A percentile compares a stretch with the other conserved stretches of the same genome.
Conservation (phyloP, 495 filamentous ascomycete species). For the Xylaria longipes region DNA sequence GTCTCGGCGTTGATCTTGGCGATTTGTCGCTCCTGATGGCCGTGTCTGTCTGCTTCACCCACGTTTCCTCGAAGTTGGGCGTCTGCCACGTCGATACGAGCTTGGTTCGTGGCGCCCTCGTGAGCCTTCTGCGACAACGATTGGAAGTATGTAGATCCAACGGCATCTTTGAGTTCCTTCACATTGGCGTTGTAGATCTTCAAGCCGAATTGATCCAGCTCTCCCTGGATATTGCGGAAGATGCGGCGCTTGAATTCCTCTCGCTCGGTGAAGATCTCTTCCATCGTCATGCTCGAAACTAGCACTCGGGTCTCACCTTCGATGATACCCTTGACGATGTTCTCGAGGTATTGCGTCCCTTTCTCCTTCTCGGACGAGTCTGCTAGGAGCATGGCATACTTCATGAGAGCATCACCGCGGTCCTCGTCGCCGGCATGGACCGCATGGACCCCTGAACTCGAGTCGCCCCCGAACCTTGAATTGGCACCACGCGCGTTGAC, state of each 20-base stretch:
- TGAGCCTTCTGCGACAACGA: conserved; percentile 80
- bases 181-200: conserved; percentile 80
- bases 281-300: conserved; percentile 83
- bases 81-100: conserved; percentile 78
- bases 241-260: conserved; percentile 80
- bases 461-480: conserved; percentile 25
- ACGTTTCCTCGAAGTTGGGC: conserved; percentile 79
- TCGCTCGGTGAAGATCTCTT: conserved; percentile 84
- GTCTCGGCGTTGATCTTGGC: conserved; percentile 83
- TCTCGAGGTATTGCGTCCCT: conserved; percentile 72
- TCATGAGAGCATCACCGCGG: conserved; percentile 64
- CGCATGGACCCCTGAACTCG: conserved; percentile 26
- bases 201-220: conserved; percentile 76
- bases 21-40: conserved; percentile 78
- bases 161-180: conserved; percentile 82
- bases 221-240: conserved; percentile 76
- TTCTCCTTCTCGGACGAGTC: conserved; percentile 49
- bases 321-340: conserved; percentile 88
- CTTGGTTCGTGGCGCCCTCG: conserved; percentile 81
- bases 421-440: conserved; percentile 48
- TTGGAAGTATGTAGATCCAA: conserved; percentile 77
- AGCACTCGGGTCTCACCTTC: conserved; percentile 83
- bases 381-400: conserved; percentile 79
- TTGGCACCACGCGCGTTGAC: conserved; percentile 61
- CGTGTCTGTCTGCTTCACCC: conserved; percentile 78